Conservation (phyloP, 768 basidiomycete genomes). For the Serpula lacrymans region DNA sequence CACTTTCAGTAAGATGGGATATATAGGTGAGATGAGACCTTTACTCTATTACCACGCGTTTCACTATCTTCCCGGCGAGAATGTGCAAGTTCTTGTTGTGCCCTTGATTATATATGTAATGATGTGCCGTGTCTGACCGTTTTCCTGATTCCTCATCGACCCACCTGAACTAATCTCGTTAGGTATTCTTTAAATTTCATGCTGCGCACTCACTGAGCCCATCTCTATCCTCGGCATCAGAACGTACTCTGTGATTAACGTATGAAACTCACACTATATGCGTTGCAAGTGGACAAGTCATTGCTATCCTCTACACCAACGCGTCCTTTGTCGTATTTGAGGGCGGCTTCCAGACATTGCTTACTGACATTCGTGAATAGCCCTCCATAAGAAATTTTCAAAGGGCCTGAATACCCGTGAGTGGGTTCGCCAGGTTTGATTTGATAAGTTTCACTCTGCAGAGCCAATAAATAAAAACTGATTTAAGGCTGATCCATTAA, state of each 20-base stretch:
- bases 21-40: conserved; percentile 5
- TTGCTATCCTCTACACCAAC: conserved; percentile 44
- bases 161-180: conserved; percentile 43
- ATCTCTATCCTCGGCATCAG: too few relatives aligned
- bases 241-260: too few relatives aligned
- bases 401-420: conserved; percentile 35
- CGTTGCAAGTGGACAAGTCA: conserved; percentile 30
- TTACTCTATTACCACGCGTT: conserved; percentile 35
- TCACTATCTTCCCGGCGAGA: conserved; percentile 30
- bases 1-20: not conserved
- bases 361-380: conserved; percentile 19
- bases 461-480: not conserved
- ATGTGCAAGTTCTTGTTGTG: conserved; percentile 28
- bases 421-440: conserved; percentile 18
- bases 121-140: conserved; percentile 31
- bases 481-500: not conserved
- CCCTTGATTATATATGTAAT: conserved; percentile 33
- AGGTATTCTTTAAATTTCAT: too few relatives aligned
- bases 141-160: conserved; percentile 40
- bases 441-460: conserved; percentile 31
- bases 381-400: conserved; percentile 19
- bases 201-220: too few relatives aligned
- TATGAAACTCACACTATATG: conserved; percentile 19
- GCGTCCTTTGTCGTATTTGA: conserved; percentile 46
- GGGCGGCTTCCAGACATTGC: conserved; percentile 46